These are phyloP conservation scores for Chrysosphaeria jannelii DNA, from an alignment of 2,329 filamentous ascomycete species.

Conservation along the genomic window DNA sequence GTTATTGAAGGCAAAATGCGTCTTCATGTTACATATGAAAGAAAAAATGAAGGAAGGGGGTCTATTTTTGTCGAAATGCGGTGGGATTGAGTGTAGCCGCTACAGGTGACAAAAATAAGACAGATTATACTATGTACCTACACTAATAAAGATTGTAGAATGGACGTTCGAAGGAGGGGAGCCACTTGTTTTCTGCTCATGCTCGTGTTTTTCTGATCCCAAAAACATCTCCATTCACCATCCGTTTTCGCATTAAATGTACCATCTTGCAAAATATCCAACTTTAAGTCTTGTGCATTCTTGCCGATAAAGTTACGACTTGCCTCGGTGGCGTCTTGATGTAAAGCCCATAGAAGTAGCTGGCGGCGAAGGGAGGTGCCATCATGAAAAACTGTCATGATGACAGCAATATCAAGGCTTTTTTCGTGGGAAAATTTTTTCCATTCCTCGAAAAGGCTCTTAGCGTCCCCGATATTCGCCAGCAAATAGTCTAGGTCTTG, in stretches of 20 bases:
- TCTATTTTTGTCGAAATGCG: too few species aligned
- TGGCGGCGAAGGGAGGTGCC: slow-evolving; percentile 26
- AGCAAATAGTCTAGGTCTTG: slow-evolving; percentile 29
- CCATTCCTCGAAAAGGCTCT: slow-evolving; percentile 17
- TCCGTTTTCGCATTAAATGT: too few species aligned
- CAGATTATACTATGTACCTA: too few species aligned
- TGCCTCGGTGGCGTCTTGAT: slow-evolving; percentile 16
- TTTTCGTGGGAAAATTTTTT: slow-evolving; percentile 22
- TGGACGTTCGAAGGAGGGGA: slow-evolving; percentile 28
- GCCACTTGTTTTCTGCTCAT: slow-evolving; percentile 43
- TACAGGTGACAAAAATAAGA: too few species aligned
- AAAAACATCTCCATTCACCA: too few species aligned
- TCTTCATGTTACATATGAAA: too few species aligned
- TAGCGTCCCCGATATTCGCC: slow-evolving; percentile 16
- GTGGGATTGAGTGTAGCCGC: too few species aligned
- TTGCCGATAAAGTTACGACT: slow-evolving; percentile 21
- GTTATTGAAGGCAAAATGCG: too few species aligned
- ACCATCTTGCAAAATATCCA: too few species aligned
- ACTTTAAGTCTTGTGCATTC: slow-evolving; percentile 18
- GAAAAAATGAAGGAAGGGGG: too few species aligned
- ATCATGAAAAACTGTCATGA: slow-evolving; percentile 35
- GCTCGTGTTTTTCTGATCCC: too few species aligned
- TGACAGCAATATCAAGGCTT: slow-evolving; percentile 25
- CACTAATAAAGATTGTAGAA: too few species aligned
- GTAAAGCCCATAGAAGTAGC: slow-evolving; percentile 33